These are phyloP conservation scores for Globisporangium rhizosaccharum DNA, from an alignment of 352 stramenopile species.

Conservation along the genomic window DNA sequence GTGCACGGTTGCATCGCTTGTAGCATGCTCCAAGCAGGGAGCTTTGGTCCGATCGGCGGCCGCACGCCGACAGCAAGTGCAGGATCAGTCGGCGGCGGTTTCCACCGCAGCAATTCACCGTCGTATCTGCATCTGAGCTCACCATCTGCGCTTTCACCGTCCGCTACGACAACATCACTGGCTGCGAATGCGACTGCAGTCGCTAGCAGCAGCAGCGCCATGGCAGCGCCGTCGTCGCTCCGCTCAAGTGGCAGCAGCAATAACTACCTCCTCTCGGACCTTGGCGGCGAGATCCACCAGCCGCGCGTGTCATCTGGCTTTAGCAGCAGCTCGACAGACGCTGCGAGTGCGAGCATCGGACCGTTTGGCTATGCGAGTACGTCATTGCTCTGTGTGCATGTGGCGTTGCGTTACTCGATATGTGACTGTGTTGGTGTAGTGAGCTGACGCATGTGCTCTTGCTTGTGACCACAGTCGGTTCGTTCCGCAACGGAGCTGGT, in stretches of 20 bases:
- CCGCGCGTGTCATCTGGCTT: slow-evolving; percentile 17
- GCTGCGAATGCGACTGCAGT: not conserved
- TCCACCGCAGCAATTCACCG: slow-evolving; percentile 14
- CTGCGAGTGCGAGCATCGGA: slow-evolving; percentile 10
- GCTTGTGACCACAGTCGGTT: not conserved
- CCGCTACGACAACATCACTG: not conserved
- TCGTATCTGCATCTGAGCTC: slow-evolving; percentile 9
- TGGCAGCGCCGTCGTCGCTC: not conserved
- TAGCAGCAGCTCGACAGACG: slow-evolving; percentile 6
- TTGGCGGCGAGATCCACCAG: slow-evolving; percentile 51
- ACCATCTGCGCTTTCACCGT: not conserved
- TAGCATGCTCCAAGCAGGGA: slow-evolving; percentile 15
- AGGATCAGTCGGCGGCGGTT: slow-evolving; percentile 1
- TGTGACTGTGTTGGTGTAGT: not conserved
- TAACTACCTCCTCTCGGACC: slow-evolving; percentile 45
- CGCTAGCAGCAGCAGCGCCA: not conserved
- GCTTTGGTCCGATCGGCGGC: slow-evolving; percentile 44
- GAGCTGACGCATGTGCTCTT: not conserved
- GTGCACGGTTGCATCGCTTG: not conserved
- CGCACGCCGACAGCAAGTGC: slow-evolving; percentile 13
- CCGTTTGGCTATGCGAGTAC: slow-evolving; percentile 33
- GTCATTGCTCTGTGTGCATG: slow-evolving; percentile 2
- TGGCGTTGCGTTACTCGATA: not conserved
- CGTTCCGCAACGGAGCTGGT: slow-evolving; percentile 6
- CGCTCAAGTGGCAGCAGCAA: slow-evolving; percentile 2